These are phyloP conservation scores for Ophiostoma pallidulum DNA, from an alignment of 2,329 filamentous ascomycete genomes.

Conservation along the genomic window DNA sequence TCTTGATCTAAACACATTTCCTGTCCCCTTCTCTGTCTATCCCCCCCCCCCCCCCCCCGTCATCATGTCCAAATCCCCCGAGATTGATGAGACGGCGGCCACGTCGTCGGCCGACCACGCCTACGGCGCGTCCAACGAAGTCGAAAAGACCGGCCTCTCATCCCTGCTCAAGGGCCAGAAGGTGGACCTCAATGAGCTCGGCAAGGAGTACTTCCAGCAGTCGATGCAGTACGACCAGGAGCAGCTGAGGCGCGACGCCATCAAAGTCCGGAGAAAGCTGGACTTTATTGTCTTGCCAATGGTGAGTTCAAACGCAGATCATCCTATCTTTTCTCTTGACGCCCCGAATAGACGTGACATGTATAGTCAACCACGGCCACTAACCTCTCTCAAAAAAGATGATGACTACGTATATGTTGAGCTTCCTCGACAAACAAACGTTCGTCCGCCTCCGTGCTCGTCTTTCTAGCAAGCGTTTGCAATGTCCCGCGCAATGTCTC, in stretches of 20 bases:
- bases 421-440: conserved; percentile 26
- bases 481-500: too few species aligned
- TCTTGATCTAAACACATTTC: too few species aligned
- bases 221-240: conserved; percentile 27
- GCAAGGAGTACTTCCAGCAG: conserved; percentile 24
- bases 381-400: conserved; percentile 19
- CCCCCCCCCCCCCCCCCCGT: not conserved
- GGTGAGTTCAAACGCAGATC: too few species aligned
- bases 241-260: conserved; percentile 23
- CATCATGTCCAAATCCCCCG: conserved; percentile 3
- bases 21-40: not conserved
- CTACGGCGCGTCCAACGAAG: not conserved
- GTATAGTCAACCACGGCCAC: not conserved
- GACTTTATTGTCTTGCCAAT: conserved; percentile 29
- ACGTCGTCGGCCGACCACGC: conserved; percentile 1
- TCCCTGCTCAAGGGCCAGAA: not conserved
- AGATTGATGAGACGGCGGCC: not conserved
- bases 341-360: too few species aligned
- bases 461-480: too few species aligned
- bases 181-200: conserved; percentile 15
- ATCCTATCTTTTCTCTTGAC: too few species aligned
- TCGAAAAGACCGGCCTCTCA: conserved; percentile 2
- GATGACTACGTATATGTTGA: conserved; percentile 27
- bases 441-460: not conserved
- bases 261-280: conserved; percentile 27